Base-by-base conservation (phyloP, 768 basidiomycete genomes). In the Hericium coralloides region DNA sequence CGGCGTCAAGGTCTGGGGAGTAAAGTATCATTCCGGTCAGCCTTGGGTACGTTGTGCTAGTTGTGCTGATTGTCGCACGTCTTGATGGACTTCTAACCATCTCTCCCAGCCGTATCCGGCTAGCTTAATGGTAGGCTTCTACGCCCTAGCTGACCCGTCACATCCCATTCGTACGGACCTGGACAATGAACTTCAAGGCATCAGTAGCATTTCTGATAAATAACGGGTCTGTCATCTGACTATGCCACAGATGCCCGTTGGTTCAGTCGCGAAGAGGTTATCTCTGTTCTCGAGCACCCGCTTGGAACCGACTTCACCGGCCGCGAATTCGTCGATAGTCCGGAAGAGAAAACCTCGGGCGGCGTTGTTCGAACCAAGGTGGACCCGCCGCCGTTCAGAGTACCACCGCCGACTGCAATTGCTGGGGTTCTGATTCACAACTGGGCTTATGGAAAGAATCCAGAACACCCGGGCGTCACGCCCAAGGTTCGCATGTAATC, bases 161-260 rank as follows among this genome's bases (percentile, higher is more conserved):
- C 76, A 92, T 65, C 79, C 82, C 6, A 87, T 98, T 57, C 82
- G 92, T 15, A 73, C 77, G 8, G 94, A 98, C 67, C 79, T 99
- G 2, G 95, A 98, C 67, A 95, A 95, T 63, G 95, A 99, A 73
- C 80, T 99, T n/a, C 85, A 85, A 65, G 92, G 93, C 89, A 59
- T 52, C 51, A 41, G 9, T 22, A 20, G 36, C 20, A 5, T 39
- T 49, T 17, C 2, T 25, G 12, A 4, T 6, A 26, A 12, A 48
- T 53, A 17, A 43, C 8, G 38, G 1, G 8, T 31, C 31, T 31
- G 31, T n/a, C 31, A 31, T 9, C 37, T 45, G 22, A 17, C 26
- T 45, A 49, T 51, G 53, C 25, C 50, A 18, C 65, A 94, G 94
- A 98, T 66, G 94, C 93, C 1, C 80, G 79, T 49, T 99, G 92